Conservation (phyloP, 495 filamentous ascomycete species). For the Hypoxylon lenormandii region DNA sequence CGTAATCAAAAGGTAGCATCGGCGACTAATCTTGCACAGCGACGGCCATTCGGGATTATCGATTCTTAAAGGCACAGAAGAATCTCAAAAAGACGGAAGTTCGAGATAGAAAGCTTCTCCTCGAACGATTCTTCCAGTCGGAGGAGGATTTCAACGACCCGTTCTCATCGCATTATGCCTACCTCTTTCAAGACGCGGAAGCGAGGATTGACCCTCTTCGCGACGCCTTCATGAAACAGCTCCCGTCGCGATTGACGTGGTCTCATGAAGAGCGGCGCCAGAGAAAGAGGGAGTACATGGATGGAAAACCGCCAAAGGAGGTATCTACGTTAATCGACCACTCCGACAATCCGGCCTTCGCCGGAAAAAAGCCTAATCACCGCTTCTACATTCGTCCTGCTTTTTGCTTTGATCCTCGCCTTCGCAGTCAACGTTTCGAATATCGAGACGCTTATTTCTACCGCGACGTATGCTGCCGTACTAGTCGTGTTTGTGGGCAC, state of each 20-base stretch:
- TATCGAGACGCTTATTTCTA: constrained; percentile 39
- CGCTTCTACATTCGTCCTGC: constrained; percentile 29
- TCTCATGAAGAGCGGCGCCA: background rate
- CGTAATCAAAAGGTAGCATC: too few species aligned
- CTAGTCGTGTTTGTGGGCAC: constrained; percentile 46
- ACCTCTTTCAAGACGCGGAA: background rate
- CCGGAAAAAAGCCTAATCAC: background rate
- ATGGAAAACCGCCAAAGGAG: constrained; percentile 8
- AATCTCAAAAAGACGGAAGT: too few species aligned
- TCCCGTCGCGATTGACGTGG: background rate
- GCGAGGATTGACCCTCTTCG: background rate
- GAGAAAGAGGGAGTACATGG: constrained; percentile 21
- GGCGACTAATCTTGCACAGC: too few species aligned
- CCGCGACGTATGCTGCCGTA: constrained; percentile 46
- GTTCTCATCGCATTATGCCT: background rate
- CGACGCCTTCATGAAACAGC: background rate
- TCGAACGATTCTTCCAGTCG: background rate
- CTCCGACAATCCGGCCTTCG: constrained; percentile 20
- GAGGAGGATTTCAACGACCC: background rate
- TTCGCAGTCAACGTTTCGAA: constrained; percentile 30
- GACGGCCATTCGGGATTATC: too few species aligned
- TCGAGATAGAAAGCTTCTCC: too few species aligned
- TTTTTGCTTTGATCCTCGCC: constrained; percentile 33
- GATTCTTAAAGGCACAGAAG: too few species aligned
- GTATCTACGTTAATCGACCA: constrained; percentile 24